Evolutionary conservation across 345 rosid species (phyloP).

Genomic region (Arabidopsis thaliana): TAIR10.1 NC_003075.7:4805001-4805500

Average conservation of each 20-base stretch:
- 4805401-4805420: slow-evolving; percentile 28
- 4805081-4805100: slow-evolving; percentile 81
- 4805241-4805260: slow-evolving; percentile 1
- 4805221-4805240: slow-evolving; percentile 20
- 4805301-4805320: slow-evolving; percentile 15
- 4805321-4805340: slow-evolving; percentile 38
- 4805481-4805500: neutral
- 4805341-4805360: slow-evolving; percentile 82
- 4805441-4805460: slow-evolving; percentile 12
- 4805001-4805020: slow-evolving; percentile 96
- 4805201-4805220: slow-evolving; percentile 45
- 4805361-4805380: neutral
- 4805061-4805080: slow-evolving; percentile 52
- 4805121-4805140: neutral
- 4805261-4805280: slow-evolving; percentile 46
- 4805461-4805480: neutral
- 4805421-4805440: slow-evolving; percentile 33
- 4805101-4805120: slow-evolving; percentile 75
- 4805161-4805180: slow-evolving; percentile 53
- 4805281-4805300: neutral
- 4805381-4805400: slow-evolving; percentile 32
- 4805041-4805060: slow-evolving; percentile 98
- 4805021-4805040: slow-evolving; percentile 98
- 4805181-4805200: slow-evolving; percentile 38
- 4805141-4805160: slow-evolving; percentile 32